A percentile compares a stretch with the other conserved stretches of the same genome.
Conservation (phyloP, 164 flowering plant genomes). For the Pachysandra terminalis region DNA sequence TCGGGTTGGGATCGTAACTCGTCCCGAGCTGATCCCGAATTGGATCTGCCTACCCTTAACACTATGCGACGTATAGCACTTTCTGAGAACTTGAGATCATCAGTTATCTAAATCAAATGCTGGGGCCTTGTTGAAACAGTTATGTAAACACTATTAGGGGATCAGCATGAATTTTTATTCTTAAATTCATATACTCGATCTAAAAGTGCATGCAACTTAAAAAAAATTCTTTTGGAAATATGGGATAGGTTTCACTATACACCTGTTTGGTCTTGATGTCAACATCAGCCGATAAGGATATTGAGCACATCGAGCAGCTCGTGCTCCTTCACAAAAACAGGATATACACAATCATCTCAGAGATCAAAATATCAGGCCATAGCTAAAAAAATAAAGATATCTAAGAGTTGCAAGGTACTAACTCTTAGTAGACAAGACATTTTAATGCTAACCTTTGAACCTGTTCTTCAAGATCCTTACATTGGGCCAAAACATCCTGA, state of each 20-base stretch:
- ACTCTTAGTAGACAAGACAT: background rate
- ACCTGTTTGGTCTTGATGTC: slow-evolving; percentile 71
- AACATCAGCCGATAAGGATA: slow-evolving; percentile 31
- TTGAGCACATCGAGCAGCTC: slow-evolving; percentile 30
- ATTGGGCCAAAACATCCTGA: slow-evolving; percentile 52
- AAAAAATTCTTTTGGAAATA: background rate
- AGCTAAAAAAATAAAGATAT: background rate
- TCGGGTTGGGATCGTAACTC: too few relatives aligned
- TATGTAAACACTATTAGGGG: background rate
- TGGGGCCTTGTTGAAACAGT: too few relatives aligned
- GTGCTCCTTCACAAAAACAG: slow-evolving; percentile 40
- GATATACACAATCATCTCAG: slow-evolving; percentile 1
- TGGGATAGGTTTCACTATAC: background rate
- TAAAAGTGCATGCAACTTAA: too few relatives aligned
- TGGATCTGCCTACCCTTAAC: too few relatives aligned
- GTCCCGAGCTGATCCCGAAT: too few relatives aligned
- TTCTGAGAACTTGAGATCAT: too few relatives aligned
- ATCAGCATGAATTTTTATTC: background rate
- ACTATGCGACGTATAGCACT: too few relatives aligned
- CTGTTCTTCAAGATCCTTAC: slow-evolving; percentile 71
- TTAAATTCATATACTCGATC: background rate
- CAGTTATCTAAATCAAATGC: too few relatives aligned
- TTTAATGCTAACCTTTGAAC: slow-evolving; percentile 58
- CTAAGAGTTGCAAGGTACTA: too few relatives aligned
- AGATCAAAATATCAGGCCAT: background rate